Base-by-base conservation (phyloP, 139 green algal species). In the Chlamydomonas schloesseri region DNA sequence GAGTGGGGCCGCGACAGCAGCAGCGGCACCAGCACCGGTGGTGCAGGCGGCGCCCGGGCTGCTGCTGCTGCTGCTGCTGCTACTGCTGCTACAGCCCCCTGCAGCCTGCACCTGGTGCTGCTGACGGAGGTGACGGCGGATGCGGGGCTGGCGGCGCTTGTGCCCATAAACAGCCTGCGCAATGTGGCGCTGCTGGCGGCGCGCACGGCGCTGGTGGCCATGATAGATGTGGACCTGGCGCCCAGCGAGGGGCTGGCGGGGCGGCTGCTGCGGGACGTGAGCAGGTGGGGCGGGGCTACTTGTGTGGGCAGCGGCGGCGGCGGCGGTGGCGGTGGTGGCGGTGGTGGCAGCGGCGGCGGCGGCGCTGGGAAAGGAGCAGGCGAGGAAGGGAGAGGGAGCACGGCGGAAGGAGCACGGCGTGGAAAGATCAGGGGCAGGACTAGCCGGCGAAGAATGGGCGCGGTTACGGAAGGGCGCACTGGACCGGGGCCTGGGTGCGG, bases 161-260 rank as follows among this genome's bases (percentile, higher is more conserved):
- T 92, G 60, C 88, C 88, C 42, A 92, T 92, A 69, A 92, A 92
- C 33, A 77, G 74, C 9, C 65, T 92, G 60, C 80, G 88, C 46
- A 92, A 92, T 47, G 81, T 84, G 23, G 88, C 80, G 57, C 65
- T 92, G 73, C 78, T 92, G 60, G 73, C 87, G 53, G 86, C 73
- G 21, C 68, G 74, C 36, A 84, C 84, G 28, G 69, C 80, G 34
- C 76, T 90, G 76, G 84, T 79, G n/a, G 81, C 81, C 57, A 90
- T 92, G 88, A 62, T 88, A 31, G 88, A 90, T 36, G 88, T 88
- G 28, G 88, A 90, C 57, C 69, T 92, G 21, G 83, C 83, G 47
- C 70, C 89, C 37, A 84, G 78, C 57, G 76, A 46, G 23, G 24
- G 23, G 21, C 21, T n/a, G 24, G 60, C 60, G 8, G 23, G 20